Conservation (phyloP, 192 early-diverging fungal genomes). For the Coemansia sp. region DNA sequence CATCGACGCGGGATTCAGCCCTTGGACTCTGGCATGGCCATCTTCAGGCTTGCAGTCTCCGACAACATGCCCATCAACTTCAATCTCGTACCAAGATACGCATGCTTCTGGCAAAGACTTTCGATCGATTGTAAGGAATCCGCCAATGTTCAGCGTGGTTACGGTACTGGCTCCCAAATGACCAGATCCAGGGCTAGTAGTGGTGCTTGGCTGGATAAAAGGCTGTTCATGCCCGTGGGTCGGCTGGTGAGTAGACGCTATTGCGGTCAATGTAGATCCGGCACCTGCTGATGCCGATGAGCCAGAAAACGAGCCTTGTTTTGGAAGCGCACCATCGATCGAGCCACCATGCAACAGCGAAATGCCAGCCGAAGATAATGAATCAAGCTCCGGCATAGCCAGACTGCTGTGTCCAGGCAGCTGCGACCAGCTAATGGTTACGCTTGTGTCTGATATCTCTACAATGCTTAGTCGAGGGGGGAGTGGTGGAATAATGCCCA, state of each 20-base stretch:
- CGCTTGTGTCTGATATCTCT: constrained; percentile 31
- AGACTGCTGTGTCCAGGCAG: not conserved
- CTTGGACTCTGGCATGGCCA: constrained; percentile 13
- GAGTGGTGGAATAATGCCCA: constrained; percentile 43
- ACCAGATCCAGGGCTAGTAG: not conserved
- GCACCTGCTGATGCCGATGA: not conserved
- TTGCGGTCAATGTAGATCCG: not conserved
- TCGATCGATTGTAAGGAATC: constrained; percentile 18
- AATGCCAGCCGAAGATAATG: not conserved
- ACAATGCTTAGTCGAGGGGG: constrained; percentile 32
- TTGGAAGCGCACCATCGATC: not conserved
- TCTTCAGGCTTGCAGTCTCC: constrained; percentile 11
- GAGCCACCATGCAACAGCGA: not conserved
- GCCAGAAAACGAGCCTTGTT: not conserved
- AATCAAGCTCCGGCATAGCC: constrained; percentile 3
- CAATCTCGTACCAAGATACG: constrained; percentile 29
- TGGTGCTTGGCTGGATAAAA: not conserved
- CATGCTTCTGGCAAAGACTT: constrained; percentile 22
- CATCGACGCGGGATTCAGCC: constrained; percentile 23
- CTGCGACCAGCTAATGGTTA: constrained; percentile 24
- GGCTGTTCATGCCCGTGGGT: not conserved
- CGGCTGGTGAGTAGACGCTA: not conserved
- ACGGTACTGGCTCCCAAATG: not conserved
- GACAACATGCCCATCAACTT: constrained; percentile 44
- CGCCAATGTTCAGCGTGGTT: constrained; percentile 3